A percentile compares a stretch with the other conserved stretches of the same genome.
phyloP scores from a whole-genome alignment of 1,284 basidiomycete species.

The Filobasidium uniguttulatum region DNA sequence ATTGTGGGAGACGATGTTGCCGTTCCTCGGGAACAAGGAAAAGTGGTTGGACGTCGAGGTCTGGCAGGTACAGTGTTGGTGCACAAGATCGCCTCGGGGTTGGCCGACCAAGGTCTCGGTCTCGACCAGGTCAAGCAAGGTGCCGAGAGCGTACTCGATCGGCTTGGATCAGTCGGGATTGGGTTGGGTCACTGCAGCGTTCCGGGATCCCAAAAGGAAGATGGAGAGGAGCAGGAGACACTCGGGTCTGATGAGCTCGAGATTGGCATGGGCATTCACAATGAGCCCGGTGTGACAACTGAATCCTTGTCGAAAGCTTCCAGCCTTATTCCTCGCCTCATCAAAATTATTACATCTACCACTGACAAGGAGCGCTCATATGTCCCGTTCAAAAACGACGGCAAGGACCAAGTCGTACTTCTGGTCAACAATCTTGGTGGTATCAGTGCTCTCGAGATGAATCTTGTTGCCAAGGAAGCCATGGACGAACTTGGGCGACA shows the following conservation, averaged over 20 bases:
- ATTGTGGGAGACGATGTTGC: constrained; percentile 86
- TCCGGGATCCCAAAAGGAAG: background rate
- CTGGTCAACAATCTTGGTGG: constrained; percentile 51
- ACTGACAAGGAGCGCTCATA: constrained; percentile 72
- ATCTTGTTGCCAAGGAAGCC: constrained; percentile 53
- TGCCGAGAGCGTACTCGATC: constrained; percentile 53
- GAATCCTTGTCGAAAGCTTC: constrained; percentile 48
- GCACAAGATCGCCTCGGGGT: constrained; percentile 79
- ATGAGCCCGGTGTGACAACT: constrained; percentile 71
- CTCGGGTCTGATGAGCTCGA: constrained; percentile 58
- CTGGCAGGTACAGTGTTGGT: constrained; percentile 78
- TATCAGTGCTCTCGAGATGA: constrained; percentile 70
- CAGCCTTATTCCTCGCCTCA: constrained; percentile 55
- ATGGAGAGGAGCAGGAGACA: constrained; percentile 33
- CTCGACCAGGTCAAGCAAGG: constrained; percentile 61
- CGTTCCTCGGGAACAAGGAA: constrained; percentile 48
- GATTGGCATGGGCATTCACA: constrained; percentile 80
- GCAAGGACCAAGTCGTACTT: constrained; percentile 45
- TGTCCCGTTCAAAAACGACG: constrained; percentile 59
- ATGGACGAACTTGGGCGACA: constrained; percentile 45
- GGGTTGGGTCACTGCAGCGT: constrained; percentile 90
- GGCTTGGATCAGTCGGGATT: constrained; percentile 65
- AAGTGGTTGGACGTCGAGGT: constrained; percentile 45
- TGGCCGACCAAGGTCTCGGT: constrained; percentile 55
- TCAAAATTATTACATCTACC: constrained; percentile 59